phyloP scores from a whole-genome alignment of 441 rosid species.

The Adansonia gregorii region DNA sequence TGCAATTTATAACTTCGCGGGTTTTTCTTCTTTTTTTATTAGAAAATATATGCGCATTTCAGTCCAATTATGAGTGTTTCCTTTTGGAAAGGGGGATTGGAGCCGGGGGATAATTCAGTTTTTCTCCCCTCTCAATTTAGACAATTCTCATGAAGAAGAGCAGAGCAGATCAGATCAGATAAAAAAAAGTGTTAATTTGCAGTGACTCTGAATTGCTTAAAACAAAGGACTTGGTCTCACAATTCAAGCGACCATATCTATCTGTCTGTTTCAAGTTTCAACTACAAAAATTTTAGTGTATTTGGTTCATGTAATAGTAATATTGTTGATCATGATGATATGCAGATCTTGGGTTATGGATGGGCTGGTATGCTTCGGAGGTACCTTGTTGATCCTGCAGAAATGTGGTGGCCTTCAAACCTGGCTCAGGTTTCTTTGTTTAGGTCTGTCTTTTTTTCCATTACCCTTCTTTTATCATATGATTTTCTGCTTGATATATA shows the following conservation, averaged over 20 bases:
- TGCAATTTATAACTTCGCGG: not conserved
- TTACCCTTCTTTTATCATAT: not conserved
- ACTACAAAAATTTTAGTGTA: not conserved
- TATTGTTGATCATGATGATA: constrained; percentile 8
- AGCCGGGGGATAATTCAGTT: no score
- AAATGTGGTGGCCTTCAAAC: constrained; percentile 99
- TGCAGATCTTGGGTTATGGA: constrained; percentile 86
- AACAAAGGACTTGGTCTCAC: no score
- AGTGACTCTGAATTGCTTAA: not conserved
- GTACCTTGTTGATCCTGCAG: constrained; percentile 89
- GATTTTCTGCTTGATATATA: constrained; percentile 30
- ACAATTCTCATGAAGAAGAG: no score
- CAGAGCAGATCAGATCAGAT: no score
- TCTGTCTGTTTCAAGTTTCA: not conserved
- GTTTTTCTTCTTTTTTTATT: not conserved
- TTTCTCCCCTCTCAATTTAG: no score
- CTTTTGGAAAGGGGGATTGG: not conserved
- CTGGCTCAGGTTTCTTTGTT: constrained; percentile 96
- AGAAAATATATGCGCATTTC: not conserved
- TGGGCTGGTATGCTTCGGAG: constrained; percentile 97
- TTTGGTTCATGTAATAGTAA: not conserved
- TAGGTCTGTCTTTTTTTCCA: constrained; percentile 49
- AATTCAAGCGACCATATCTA: not conserved
- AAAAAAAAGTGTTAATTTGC: not conserved
- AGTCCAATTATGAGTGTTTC: not conserved